Evolutionary conservation across 164 flowering plant species (phyloP), one percentile per base, ranked within the genome.

Genomic region (Platanus orientalis): DNA sequence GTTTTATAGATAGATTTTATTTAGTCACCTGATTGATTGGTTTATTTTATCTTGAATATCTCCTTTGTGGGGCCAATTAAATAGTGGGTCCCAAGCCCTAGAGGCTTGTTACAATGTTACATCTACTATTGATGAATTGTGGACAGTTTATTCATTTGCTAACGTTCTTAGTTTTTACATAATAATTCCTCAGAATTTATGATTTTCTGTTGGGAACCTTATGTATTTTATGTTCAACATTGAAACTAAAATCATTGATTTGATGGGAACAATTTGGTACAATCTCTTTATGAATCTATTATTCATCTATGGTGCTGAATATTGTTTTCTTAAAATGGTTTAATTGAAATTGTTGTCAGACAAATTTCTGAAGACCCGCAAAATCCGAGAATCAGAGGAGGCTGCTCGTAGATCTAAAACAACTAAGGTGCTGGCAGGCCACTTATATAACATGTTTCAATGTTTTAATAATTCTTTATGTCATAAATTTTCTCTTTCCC

Each of bases 341-440:
- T 52, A 49, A 48, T n/a, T 67, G 62, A 20, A 23, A 24, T 21
- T 34, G 2, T 67, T 60, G 51, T 56, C 79, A 93, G 98, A 91
- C 69, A 94, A 81, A 54, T 70, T 54, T 67, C 73, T 94, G 66
- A 93, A 89, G 80, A 90, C 97, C 1, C 73, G 80, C 61, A 93
- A 87, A 80, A 70, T 90, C 24, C 78, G 97, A 68, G 96, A 94
- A 67, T 92, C 88, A 40, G 99, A 94, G 76, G 87, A 83, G 74
- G 96, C 97, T 73, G 92, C 89, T 54, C 87, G 85, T 28, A 83
- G 86, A 61, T 75, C 97, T 67, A 86, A 71, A 75, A 71, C 83
- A n/a, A 84, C 93, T 29, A 89, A 91, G 91, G 95, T 88, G 52
- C 45, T 67, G 21, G 28, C 20, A 50, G 23, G 57, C 26, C 40